Conservation (phyloP, 495 filamentous ascomycete genomes). For the Lasiosphaeria hispida region DNA sequence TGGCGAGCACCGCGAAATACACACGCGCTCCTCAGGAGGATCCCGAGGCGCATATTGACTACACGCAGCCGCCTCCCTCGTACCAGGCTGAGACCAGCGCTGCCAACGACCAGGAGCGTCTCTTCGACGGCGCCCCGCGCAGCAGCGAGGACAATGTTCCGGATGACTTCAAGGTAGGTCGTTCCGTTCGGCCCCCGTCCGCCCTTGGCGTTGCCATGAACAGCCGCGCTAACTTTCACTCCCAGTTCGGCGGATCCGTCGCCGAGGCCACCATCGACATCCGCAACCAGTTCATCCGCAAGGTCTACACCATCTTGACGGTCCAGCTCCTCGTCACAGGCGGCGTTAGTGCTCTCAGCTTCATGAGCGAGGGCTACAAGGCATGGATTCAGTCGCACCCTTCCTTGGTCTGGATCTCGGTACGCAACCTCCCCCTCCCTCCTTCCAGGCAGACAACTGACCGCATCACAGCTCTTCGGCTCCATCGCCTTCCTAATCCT, state of each 20-base stretch:
- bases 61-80: constrained; percentile 81
- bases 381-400: constrained; percentile 80
- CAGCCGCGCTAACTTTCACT: neutral
- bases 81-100: constrained; percentile 54
- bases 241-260: constrained; percentile 81
- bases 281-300: constrained; percentile 95
- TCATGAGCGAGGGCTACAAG: constrained; percentile 78
- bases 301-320: constrained; percentile 61
- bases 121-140: constrained; percentile 56
- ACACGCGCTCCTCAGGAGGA: constrained; percentile 69
- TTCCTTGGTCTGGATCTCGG: constrained; percentile 80
- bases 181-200: too few species aligned
- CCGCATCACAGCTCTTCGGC: constrained; percentile 58
- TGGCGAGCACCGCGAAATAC: constrained; percentile 71
- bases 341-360: constrained; percentile 75
- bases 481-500: constrained; percentile 78
- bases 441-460: constrained; percentile 2
- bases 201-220: neutral
- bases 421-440: constrained; percentile 30
- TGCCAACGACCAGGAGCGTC: constrained; percentile 37
- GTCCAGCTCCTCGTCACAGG: constrained; percentile 86
- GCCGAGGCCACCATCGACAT: constrained; percentile 92
- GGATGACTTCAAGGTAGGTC: constrained; percentile 88
- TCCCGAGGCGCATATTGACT: constrained; percentile 58
- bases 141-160: constrained; percentile 86